Evolutionary conservation across 768 basidiomycete species (phyloP), one percentile per base, ranked within the genome.

Genomic region (Suillus subluteus): DNA sequence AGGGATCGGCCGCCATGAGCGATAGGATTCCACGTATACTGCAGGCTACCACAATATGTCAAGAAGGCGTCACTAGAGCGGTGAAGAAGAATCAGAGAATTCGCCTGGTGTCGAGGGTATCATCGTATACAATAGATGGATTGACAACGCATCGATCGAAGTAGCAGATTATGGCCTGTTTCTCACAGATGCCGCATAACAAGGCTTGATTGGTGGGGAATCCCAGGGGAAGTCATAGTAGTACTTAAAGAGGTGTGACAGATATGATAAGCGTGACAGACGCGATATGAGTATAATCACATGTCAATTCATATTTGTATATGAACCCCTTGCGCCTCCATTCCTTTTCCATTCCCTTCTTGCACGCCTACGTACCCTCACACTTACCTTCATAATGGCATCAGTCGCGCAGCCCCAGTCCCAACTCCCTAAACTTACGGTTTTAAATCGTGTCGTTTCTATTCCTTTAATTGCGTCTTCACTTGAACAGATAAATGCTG

Each of bases 381-480:
- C 26, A 30, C 0, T 16, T 3, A 61, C 12, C 18, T 12, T 18
- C n/a, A 44, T 23, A 69, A 85, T 84, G 83, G 75, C 82, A 13
- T 74, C 79, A 37, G 72, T 74, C 61, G 78, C 76, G 3, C 66
- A 77, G 30, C 4, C 70, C n/a, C 75, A 72, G 30, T 13, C 69
- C 0, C 66, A 72, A 48, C 43, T 58, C 30, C 88, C 90, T 63
- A 87, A 88, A 74, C 72, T 92, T 72, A 92, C 87, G 56, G 79
- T 86, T 68, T 67, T 94, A 64, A 71, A 74, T 46, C 89, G 91
- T 65, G 84, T 94, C 59, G 85, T 82, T n/a, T 84, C 86, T 56
- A 93, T 95, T 66, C 92, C 92, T 26, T 78, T 94, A 54, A 82
- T 95, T 72, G 86, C 86, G 58, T 89, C 86, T 63, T 86, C 87